phyloP scores from a whole-genome alignment of 345 rosid species.

The Kandelia obovata region DNA sequence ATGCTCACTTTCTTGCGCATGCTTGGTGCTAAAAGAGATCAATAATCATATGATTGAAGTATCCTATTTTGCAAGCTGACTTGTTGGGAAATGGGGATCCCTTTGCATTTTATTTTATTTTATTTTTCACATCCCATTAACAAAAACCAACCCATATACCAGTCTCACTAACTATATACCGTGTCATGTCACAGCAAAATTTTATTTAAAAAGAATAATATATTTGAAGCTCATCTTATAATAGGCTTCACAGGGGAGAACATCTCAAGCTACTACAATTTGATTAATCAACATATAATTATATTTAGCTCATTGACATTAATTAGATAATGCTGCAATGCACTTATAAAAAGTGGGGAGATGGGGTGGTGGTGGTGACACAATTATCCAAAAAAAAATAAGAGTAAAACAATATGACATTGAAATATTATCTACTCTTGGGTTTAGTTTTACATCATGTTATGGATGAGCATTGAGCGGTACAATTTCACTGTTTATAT shows the following conservation, averaged over 20 bases:
- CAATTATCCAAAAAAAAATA: not conserved
- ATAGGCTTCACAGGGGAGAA: no score
- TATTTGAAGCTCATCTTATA: no score
- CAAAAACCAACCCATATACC: not conserved
- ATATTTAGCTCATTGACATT: no score
- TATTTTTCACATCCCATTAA: constrained; percentile 1
- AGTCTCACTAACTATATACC: no score
- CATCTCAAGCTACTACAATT: no score
- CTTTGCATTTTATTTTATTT: not conserved
- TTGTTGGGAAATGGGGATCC: no score
- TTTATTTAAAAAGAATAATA: no score
- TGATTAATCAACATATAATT: no score
- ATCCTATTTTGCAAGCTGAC: constrained; percentile 3
- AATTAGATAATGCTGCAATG: not conserved
- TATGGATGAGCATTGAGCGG: not conserved
- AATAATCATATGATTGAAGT: constrained; percentile 1
- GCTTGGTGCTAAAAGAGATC: constrained; percentile 12
- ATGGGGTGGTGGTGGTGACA: not conserved
- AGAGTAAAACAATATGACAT: not conserved
- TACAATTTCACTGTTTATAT: no score
- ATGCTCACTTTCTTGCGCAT: constrained; percentile 25
- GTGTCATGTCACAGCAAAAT: no score
- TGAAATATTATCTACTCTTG: not conserved
- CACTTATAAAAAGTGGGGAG: not conserved
- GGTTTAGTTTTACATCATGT: not conserved